Evolutionary conservation across 148 eudicot genomes (phyloP).

Genomic region (Rhododendron kiyosumense): DNA sequence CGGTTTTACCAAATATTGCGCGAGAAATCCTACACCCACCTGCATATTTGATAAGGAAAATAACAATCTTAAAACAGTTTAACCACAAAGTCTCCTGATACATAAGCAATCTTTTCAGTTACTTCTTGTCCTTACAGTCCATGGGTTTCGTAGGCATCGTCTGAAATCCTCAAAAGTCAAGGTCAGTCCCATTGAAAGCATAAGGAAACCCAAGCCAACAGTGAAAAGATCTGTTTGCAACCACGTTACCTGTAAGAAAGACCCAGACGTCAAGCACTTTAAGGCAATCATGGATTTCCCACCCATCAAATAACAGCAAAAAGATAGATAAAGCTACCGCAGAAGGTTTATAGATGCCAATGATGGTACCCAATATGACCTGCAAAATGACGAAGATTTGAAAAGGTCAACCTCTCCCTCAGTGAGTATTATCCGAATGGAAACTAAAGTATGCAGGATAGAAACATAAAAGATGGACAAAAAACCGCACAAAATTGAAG

Average conservation of each 20-base stretch:
- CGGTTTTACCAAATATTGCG: constrained; percentile 89
- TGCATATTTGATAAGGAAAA: constrained; percentile 19
- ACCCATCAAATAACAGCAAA: neutral
- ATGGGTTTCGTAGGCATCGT: constrained; percentile 91
- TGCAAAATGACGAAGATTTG: constrained; percentile 24
- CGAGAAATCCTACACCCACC: constrained; percentile 97
- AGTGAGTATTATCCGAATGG: neutral
- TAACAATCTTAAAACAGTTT: neutral
- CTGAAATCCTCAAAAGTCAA: constrained; percentile 92
- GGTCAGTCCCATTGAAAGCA: constrained; percentile 99
- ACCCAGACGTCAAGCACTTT: neutral
- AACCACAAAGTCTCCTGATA: neutral
- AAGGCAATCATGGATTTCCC: neutral
- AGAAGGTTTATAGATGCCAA: constrained; percentile 93
- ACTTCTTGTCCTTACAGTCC: constrained; percentile 82
- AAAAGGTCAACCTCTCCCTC: neutral
- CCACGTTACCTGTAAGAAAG: constrained; percentile 83
- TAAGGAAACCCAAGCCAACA: constrained; percentile 92
- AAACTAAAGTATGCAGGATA: neutral
- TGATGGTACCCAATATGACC: constrained; percentile 78
- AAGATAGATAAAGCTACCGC: constrained; percentile 41
- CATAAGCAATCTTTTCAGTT: neutral
- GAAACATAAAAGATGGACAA: neutral
- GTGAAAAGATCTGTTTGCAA: constrained; percentile 92
- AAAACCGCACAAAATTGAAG: constrained; percentile 2